Conservation (phyloP, 2,329 filamentous ascomycete species). For the Incumbomyces lentus region DNA sequence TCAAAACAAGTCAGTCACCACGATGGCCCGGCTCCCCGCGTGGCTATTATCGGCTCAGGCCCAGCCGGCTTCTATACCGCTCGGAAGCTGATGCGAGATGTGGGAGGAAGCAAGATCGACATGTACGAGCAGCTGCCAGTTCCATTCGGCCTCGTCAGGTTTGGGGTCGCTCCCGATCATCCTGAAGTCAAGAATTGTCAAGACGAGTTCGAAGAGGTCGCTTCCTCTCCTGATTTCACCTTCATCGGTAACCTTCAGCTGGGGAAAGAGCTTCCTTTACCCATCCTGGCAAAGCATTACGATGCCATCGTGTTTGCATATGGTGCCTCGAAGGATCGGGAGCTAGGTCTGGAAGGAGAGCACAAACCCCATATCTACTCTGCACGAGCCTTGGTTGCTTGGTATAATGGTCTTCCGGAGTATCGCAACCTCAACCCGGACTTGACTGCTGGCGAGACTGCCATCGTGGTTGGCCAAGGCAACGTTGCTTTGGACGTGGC, state of each 20-base stretch:
- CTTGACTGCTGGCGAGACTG: constrained; percentile 65
- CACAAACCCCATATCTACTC: constrained; percentile 57
- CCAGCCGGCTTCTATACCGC: constrained; percentile 95
- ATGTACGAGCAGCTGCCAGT: constrained; percentile 96
- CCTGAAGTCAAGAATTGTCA: constrained; percentile 99
- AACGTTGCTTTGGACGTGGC: constrained; percentile 95
- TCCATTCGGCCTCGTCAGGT: constrained; percentile 83
- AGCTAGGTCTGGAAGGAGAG: constrained; percentile 71
- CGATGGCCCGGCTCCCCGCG: constrained; percentile 50
- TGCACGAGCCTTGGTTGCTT: constrained; percentile 86
- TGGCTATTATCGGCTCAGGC: constrained; percentile 86
- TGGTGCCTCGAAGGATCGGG: constrained; percentile 74
- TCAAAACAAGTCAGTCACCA: constrained; percentile 5
- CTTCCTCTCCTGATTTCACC: constrained; percentile 68
- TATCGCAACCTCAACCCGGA: constrained; percentile 63
- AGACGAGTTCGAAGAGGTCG: constrained; percentile 85
- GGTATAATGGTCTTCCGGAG: constrained; percentile 94
- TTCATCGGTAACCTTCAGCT: constrained; percentile 86
- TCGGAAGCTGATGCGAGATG: constrained; percentile 68
- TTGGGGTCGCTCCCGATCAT: constrained; percentile 95
- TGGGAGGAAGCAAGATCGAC: constrained; percentile 64
- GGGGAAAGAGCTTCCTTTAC: constrained; percentile 58
- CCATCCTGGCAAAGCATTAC: constrained; percentile 66
- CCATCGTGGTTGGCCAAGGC: constrained; percentile 83
- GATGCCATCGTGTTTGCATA: constrained; percentile 89